Evolutionary conservation across 257 asterid genomes (phyloP).

Genomic region (Salvia splendens): DNA sequence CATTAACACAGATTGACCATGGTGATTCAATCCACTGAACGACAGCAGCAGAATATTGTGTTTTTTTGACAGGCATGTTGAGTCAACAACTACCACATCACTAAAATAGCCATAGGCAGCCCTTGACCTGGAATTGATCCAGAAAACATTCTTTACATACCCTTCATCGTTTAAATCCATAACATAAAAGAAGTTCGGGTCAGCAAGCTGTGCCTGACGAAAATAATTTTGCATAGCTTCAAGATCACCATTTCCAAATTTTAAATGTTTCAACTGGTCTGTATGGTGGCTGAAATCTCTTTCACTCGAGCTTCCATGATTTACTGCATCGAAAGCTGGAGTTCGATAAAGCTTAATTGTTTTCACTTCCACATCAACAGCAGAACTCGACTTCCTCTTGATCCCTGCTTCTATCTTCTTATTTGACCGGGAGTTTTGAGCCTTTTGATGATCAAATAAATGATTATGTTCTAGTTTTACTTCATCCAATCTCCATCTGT

Average conservation of each 20-base stretch:
- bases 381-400: conserved; percentile 62
- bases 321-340: conserved; percentile 51
- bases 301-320: conserved; percentile 47
- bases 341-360: conserved; percentile 67
- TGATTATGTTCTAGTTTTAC: conserved; percentile 77
- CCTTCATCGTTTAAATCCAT: conserved; percentile 59
- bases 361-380: conserved; percentile 52
- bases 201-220: conserved; percentile 41
- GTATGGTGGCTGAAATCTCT: conserved; percentile 36
- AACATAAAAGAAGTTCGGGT: conserved; percentile 53
- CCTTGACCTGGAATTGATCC: conserved; percentile 61
- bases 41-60: conserved; percentile 41
- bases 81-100: conserved; percentile 50
- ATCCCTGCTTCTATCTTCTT: conserved; percentile 57
- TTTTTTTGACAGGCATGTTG: conserved; percentile 37
- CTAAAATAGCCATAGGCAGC: conserved; percentile 51
- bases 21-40: conserved; percentile 59
- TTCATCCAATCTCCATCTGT: conserved; percentile 80
- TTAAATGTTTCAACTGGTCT: conserved; percentile 35
- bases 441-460: conserved; percentile 61
- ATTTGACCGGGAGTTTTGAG: conserved; percentile 56
- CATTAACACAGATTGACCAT: conserved; percentile 44
- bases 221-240: conserved; percentile 44
- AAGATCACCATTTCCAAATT: conserved; percentile 42
- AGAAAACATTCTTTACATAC: conserved; percentile 51